Conservation (phyloP, 2,329 filamentous ascomycete species). For the Apiospora rasikravindrae region DNA sequence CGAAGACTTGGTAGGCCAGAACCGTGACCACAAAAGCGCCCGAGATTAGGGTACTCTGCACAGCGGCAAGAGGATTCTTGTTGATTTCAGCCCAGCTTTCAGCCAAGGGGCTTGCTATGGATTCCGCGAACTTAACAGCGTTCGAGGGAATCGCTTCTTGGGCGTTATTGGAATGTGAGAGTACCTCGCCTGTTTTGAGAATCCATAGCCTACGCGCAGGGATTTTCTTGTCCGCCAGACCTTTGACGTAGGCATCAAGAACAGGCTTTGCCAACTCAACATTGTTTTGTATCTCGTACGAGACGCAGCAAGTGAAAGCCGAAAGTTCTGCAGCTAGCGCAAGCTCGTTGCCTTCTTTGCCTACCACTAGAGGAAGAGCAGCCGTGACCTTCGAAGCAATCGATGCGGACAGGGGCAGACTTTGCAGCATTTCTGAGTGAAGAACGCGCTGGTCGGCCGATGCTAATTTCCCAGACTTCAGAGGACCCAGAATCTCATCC, state of each 20-base stretch:
- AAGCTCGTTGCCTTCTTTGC: slow-evolving; percentile 88
- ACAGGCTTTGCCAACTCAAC: slow-evolving; percentile 68
- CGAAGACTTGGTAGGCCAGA: slow-evolving; percentile 61
- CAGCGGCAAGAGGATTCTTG: slow-evolving; percentile 77
- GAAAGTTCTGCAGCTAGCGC: slow-evolving; percentile 78
- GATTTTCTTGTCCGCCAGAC: slow-evolving; percentile 83
- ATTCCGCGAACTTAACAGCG: slow-evolving; percentile 57
- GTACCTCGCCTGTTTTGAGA: slow-evolving; percentile 71
- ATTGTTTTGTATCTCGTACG: slow-evolving; percentile 65
- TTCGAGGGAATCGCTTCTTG: slow-evolving; percentile 53
- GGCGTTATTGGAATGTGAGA: slow-evolving; percentile 62
- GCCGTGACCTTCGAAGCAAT: slow-evolving; percentile 70
- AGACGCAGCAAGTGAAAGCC: slow-evolving; percentile 70
- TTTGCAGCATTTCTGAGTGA: slow-evolving; percentile 79
- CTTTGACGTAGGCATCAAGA: slow-evolving; percentile 77
- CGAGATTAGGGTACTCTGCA: slow-evolving; percentile 82
- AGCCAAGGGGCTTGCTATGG: slow-evolving; percentile 59
- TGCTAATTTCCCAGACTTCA: slow-evolving; percentile 84
- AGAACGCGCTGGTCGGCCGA: slow-evolving; percentile 83
- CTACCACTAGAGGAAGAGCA: slow-evolving; percentile 70
- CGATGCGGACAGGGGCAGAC: slow-evolving; percentile 63
- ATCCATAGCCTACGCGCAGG: slow-evolving; percentile 81
- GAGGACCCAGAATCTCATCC: slow-evolving; percentile 77
- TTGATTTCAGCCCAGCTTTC: slow-evolving; percentile 79
- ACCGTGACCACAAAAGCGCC: slow-evolving; percentile 77